Conservation (phyloP, 306 rosid genomes). For the barrel medic (Medicago truncatula) region DNA sequence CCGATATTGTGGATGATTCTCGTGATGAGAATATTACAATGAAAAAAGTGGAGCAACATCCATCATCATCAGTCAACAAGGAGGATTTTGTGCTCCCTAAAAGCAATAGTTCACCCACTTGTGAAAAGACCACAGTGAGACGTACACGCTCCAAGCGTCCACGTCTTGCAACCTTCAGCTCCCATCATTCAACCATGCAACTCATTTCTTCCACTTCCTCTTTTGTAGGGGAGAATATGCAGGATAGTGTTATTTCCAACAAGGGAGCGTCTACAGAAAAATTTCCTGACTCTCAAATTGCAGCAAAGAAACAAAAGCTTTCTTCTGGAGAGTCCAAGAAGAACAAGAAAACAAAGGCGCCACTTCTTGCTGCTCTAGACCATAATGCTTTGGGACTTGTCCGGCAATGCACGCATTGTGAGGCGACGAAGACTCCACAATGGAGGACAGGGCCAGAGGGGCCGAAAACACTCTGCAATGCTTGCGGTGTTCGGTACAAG, state of each 20-base stretch:
- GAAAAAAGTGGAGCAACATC: conserved; percentile 58
- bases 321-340: conserved; percentile 54
- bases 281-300: no score
- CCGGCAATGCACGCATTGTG: conserved; percentile 96
- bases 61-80: conserved; percentile 38
- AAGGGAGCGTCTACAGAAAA: no score
- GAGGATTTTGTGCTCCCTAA: conserved; percentile 73
- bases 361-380: conserved; percentile 52
- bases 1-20: conserved; percentile 90
- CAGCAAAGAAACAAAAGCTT: no score
- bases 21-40: conserved; percentile 74
- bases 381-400: conserved; percentile 56
- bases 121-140: conserved; percentile 53
- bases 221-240: conserved; percentile 56
- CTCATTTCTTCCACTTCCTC: conserved; percentile 88
- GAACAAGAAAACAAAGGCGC: conserved; percentile 46
- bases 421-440: conserved; percentile 94
- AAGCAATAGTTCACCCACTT: conserved; percentile 85
- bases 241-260: no score
- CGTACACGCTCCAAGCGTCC: conserved; percentile 97
- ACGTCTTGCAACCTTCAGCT: conserved; percentile 82
- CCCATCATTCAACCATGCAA: conserved; percentile 61
- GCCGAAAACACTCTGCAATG: no score
- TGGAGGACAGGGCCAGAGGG: conserved; percentile 99
- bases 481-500: conserved; percentile 95